Conservation (phyloP, 345 rosid genomes). For the Lagerstroemia speciosa region DNA sequence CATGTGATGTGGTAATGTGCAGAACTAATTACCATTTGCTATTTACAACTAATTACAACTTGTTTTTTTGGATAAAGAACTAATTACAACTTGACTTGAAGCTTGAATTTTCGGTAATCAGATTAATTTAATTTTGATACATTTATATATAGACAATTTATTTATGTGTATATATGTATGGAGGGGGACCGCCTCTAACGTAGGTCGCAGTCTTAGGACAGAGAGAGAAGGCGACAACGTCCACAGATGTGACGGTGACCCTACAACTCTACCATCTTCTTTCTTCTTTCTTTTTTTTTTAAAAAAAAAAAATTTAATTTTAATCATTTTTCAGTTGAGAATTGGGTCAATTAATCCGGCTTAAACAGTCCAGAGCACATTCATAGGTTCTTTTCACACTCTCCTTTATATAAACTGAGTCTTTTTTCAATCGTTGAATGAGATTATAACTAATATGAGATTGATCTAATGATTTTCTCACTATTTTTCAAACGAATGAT, state of each 20-base stretch:
- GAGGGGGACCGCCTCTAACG: slow-evolving; percentile 19
- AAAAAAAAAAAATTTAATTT: background rate
- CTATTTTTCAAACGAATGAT: too few relatives aligned
- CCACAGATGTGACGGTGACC: slow-evolving; percentile 34
- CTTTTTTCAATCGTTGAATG: too few relatives aligned
- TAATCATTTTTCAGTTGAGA: background rate
- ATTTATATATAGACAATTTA: background rate
- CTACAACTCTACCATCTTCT: slow-evolving; percentile 13
- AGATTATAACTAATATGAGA: too few relatives aligned
- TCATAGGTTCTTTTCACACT: background rate
- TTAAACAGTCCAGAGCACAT: background rate
- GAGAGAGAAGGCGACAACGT: slow-evolving; percentile 22
- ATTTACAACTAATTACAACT: too few relatives aligned
- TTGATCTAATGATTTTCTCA: too few relatives aligned
- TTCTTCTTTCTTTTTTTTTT: background rate
- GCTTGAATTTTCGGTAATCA: background rate
- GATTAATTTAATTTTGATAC: background rate
- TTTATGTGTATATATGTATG: background rate
- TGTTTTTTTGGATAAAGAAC: too few relatives aligned
- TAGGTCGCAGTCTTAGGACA: slow-evolving; percentile 24
- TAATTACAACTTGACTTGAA: background rate
- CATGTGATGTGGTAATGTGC: too few relatives aligned
- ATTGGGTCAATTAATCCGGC: background rate
- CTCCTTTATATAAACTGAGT: too few relatives aligned
- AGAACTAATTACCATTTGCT: too few relatives aligned